Evolutionary conservation across 2,329 filamentous ascomycete genomes (phyloP), one percentile per base, ranked within the genome.

Genomic region (Leptographium procerum): DNA sequence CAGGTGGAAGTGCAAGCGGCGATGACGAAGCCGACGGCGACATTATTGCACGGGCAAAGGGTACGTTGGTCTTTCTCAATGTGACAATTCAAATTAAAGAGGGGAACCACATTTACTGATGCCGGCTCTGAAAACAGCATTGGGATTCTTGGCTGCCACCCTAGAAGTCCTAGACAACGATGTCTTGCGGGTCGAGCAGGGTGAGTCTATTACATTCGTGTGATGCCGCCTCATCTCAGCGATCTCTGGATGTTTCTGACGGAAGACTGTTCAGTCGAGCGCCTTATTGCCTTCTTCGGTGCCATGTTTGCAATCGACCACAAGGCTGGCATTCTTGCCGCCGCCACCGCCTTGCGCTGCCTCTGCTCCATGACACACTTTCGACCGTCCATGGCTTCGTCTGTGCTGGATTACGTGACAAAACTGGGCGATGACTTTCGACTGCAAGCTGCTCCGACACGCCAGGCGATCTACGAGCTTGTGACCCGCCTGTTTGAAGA

Each of bases 291-390:
- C 40, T 84, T 83, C 69, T 84, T 84, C 59, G 76, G 77, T 16
- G 76, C 78, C 59, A 80, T 83, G 72, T 83, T 83, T 62, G 77
- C 77, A 2, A 76, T 79, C 57, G 80, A 83, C 62, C 79, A 82
- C 68, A 80, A 80, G 65, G 80, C 79, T n/a, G 81, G 81, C 47
- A 76, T 83, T 58, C 69, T 79, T 50, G 74, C 80, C 1, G 79
- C 80, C 2, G 72, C 79, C 4, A 77, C 74, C 51, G 80, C 80
- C 1, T 67, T 83, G n/a, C 71, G 72, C 1, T 72, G 74, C 31
- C 75, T 83, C 53, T 71, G 71, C 48, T 64, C 65, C 53, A 81
- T 81, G 75, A 76, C 75, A 55, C 69, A 70, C 14, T 83, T 83
- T 67, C 75, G 77, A 45, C 72, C 77, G 1, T 66, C 72, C 14